These are phyloP conservation scores for Zasmidium citrigriseum DNA, from an alignment of 2,329 filamentous ascomycete genomes.

Conservation along the genomic window DNA sequence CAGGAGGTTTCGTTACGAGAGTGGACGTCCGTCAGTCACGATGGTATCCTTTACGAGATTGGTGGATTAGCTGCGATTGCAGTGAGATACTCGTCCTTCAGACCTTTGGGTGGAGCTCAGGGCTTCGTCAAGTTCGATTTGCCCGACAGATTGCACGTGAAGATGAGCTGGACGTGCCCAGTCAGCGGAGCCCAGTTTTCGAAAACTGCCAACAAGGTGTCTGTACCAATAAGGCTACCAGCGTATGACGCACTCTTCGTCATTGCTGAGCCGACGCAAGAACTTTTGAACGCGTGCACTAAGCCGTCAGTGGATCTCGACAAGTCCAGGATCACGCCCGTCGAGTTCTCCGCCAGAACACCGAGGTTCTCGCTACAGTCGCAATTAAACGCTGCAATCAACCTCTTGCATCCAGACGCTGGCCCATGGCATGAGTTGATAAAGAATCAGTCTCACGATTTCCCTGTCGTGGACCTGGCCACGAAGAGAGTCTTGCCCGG, in stretches of 20 bases:
- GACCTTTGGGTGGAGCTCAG: constrained; percentile 26
- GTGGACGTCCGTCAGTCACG: constrained; percentile 20
- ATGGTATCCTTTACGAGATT: constrained; percentile 13
- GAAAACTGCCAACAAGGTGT: not conserved
- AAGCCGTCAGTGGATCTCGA: constrained; percentile 1
- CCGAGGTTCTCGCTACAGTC: constrained; percentile 5
- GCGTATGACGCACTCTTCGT: constrained; percentile 16
- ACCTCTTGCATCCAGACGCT: constrained; percentile 12
- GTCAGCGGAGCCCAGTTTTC: not conserved
- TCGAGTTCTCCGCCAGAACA: constrained; percentile 7
- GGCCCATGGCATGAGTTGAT: constrained; percentile 17
- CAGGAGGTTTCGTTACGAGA: constrained; percentile 13
- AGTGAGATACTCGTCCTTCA: constrained; percentile 13
- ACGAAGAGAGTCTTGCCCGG: not conserved
- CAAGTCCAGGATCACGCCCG: not conserved
- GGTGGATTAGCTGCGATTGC: constrained; percentile 18
- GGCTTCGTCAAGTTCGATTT: constrained; percentile 49
- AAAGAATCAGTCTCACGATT: constrained; percentile 18
- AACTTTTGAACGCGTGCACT: not conserved
- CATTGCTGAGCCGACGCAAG: not conserved
- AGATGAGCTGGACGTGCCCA: constrained; percentile 2
- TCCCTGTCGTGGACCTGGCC: constrained; percentile 16
- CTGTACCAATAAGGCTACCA: not conserved
- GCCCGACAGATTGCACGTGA: constrained; percentile 14
- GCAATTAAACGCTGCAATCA: constrained; percentile 12